Percentiles rank a stretch among this genome's conserved stretches.
These are phyloP conservation scores for Colletotrichum agaves DNA, from an alignment of 2,329 filamentous ascomycete genomes.

Conservation along the genomic window DNA sequence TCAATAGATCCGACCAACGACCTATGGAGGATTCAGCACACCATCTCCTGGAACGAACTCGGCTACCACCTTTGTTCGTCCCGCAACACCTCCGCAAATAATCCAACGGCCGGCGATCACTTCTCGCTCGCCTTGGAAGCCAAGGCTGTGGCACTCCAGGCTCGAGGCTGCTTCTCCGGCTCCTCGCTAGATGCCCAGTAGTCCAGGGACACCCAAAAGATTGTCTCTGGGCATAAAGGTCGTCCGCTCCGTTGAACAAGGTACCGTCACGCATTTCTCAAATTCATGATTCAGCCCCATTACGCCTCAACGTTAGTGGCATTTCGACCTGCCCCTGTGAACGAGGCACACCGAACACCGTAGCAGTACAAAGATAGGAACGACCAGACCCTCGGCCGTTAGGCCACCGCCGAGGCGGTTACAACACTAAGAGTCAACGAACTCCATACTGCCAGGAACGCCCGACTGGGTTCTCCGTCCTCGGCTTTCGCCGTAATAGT, in stretches of 20 bases:
- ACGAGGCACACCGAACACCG: conserved; percentile 4
- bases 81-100: background rate
- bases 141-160: conserved; percentile 6
- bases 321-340: conserved; percentile 7
- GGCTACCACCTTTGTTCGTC: conserved; percentile 15
- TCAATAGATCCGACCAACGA: background rate
- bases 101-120: conserved; percentile 20
- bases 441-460: conserved; percentile 5
- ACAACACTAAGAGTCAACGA: conserved; percentile 15
- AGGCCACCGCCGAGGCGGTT: conserved; percentile 9
- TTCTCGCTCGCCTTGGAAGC: background rate
- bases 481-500: background rate
- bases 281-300: conserved; percentile 19
- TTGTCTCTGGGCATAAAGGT: background rate
- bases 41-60: conserved; percentile 3
- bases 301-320: conserved; percentile 17
- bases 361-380: background rate
- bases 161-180: background rate
- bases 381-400: conserved; percentile 19
- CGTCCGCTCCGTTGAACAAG: background rate
- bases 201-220: background rate
- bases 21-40: background rate
- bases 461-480: background rate
- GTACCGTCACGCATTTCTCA: conserved; percentile 12
- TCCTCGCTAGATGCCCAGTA: background rate